Evolutionary conservation across 306 rosid species (phyloP), one percentile per base, ranked within the genome.

Genomic region (Gynostemma pentaphyllum): DNA sequence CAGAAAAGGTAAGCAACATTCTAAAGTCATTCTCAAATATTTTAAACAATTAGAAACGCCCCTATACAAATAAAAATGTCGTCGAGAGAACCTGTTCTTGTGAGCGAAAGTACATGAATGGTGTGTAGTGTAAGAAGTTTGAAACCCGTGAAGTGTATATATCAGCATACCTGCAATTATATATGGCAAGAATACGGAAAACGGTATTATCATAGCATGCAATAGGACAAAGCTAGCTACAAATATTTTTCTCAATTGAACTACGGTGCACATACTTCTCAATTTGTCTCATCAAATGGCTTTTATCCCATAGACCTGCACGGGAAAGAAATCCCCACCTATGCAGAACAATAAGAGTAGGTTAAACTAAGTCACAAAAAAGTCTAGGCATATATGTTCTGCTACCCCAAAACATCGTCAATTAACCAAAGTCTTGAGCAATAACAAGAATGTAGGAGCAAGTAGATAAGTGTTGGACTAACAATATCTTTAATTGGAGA

Each of bases 51-150:
- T 22, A 54, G 40, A 18, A 41, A 51, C 9, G 34, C 16, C 11
- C 47, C n/a, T 36, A 49, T 13, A 48, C 24, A 10, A 54, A 32
- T 16, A 9, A 24, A 46, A 23, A 56, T 29, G 23, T 30, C 2
- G n/a, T n/a, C n/a, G n/a, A n/a, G n/a, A n/a, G n/a, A 9, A 88
- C 98, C 98, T 92, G 98, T 82, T 88, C 98, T 68, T 86, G 96
- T 8, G 98, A 86, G 57, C 95, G 94, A 72, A 92, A 92, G 73
- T 92, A 92, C 96, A 86, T 84, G 83, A 92, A 92, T 39, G 98
- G 98, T 0, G 98, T 92, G 40, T 92, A 88, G 42, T 86, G 62
- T 32, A 88, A 72, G 82, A 92, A 92, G 61, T 92, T 92, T 51
- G 98, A 92, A 64, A 92, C 98, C 80, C 96, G 80, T 2, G 98